Evolutionary conservation across 78 protist genomes (phyloP).

Genomic region (Ministeria vibrans): DNA sequence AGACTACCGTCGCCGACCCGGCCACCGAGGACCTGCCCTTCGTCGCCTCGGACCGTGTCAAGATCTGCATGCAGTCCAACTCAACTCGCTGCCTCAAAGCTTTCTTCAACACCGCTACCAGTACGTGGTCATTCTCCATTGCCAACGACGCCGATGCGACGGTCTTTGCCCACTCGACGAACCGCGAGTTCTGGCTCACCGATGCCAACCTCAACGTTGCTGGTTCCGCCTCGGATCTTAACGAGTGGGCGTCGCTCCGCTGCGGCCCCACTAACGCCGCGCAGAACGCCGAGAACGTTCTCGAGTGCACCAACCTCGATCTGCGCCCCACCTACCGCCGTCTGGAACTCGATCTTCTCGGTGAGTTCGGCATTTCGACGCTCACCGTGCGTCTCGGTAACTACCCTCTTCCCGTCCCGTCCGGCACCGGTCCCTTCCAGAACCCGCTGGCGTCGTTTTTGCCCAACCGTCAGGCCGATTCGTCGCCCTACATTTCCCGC

Average conservation of each 20-base stretch:
- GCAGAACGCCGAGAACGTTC: neutral
- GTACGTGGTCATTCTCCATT: too few relatives aligned
- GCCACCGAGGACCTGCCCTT: too few relatives aligned
- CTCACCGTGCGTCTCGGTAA: neutral
- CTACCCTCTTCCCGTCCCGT: neutral
- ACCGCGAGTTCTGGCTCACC: neutral
- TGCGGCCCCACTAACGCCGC: too few relatives aligned
- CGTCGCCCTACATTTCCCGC: neutral
- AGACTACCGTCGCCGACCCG: too few relatives aligned
- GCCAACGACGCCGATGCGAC: neutral
- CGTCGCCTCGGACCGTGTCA: too few relatives aligned
- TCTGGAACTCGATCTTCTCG: neutral
- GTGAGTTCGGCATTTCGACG: neutral
- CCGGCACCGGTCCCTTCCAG: neutral
- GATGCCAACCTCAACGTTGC: neutral
- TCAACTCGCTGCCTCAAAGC: too few relatives aligned
- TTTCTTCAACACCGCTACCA: too few relatives aligned
- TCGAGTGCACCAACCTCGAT: neutral
- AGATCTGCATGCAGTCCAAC: too few relatives aligned
- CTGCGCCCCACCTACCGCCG: constrained; percentile 4
- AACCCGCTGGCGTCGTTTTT: too few relatives aligned
- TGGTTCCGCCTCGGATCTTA: neutral
- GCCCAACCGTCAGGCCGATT: neutral
- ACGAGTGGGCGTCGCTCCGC: too few relatives aligned
- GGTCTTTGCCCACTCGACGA: neutral